Base-by-base conservation (phyloP, 169 alveolate genomes). In the Eimeria sp. region DNA sequence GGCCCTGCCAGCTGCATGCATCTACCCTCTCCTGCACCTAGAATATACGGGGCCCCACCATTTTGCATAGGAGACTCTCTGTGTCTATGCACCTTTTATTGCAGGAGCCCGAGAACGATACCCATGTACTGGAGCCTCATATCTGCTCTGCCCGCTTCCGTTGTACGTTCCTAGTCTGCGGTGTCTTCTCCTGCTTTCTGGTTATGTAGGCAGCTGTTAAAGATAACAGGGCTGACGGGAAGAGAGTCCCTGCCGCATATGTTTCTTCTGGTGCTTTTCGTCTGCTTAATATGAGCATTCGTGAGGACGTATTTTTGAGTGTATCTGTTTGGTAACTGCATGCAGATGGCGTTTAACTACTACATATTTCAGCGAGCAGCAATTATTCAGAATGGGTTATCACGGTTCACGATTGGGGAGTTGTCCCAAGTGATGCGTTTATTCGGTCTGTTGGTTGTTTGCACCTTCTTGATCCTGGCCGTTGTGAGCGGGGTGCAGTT, bases 41-140 rank as follows among this genome's bases (percentile, higher is more conserved):
- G n/a, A 61, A 54, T 54, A 11, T 7, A 14, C 1, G 61, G 61
- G 3, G n/a, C 27, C 27, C 9, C 70, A 61, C 20, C 70, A 18
- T 61, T 9, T 6, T 61, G 70, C 70, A 20, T n/a, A 40, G 16
- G n/a, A 14, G 6, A 9, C 75, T 1, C 43, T 14, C 10, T n/a
- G 16, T 65, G 6, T 65, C 22, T 25, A 3, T 65, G 45, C 43
- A 0, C n/a, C 6, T 65, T 20, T n/a, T 73, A 7, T 25, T n/a
- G 47, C 45, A 92, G 96, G 75, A 51, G 45, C 92, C 96, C 96
- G 34, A 92, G 83, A 87, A 92, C 96, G 51, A 34, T 92, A 18
- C 96, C 96, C 22, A 92, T 92, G 96, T 92, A 92, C 86, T 92
- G 91, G 91, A 92, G 87, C 75, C 92, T 92, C 43, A 76, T 92